Percentiles rank a stretch among this genome's conserved stretches.
Evolutionary conservation across 2,329 filamentous ascomycete genomes (phyloP).

Genomic region (Aspergillus sp.): DNA sequence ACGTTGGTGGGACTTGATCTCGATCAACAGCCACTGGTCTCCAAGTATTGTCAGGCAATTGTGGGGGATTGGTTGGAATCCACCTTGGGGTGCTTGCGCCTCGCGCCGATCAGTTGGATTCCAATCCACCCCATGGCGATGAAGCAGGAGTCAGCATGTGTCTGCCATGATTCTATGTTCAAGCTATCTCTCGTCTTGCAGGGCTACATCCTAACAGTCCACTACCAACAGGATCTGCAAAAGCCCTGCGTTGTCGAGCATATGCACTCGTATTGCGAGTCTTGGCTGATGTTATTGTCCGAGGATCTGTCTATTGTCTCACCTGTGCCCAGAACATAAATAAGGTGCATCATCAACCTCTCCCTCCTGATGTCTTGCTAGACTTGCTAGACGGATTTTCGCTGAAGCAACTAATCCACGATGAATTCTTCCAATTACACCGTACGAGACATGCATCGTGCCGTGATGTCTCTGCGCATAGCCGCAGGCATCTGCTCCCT

Average conservation of each 20-base stretch:
- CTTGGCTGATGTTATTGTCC: neutral
- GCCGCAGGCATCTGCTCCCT: slow-evolving; percentile 3
- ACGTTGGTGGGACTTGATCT: no score
- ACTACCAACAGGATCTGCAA: neutral
- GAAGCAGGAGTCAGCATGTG: neutral
- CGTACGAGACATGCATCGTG: neutral
- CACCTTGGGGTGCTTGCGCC: neutral
- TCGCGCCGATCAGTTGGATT: neutral
- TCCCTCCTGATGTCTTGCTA: neutral
- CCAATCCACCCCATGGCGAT: neutral
- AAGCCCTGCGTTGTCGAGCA: neutral
- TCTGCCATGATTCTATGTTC: no score
- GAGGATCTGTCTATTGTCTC: neutral
- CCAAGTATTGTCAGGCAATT: no score
- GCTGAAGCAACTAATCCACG: neutral
- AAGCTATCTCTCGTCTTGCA: no score
- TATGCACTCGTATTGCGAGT: neutral
- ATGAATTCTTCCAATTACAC: neutral
- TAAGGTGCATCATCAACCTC: neutral
- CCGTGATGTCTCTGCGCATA: slow-evolving; percentile 1
- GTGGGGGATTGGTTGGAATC: no score
- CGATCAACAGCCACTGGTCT: no score
- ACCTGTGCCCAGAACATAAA: neutral
- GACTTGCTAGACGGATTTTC: neutral
- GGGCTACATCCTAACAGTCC: neutral